Conservation (phyloP, 2,329 filamentous ascomycete species). For the Lasiodiplodia sp. region DNA sequence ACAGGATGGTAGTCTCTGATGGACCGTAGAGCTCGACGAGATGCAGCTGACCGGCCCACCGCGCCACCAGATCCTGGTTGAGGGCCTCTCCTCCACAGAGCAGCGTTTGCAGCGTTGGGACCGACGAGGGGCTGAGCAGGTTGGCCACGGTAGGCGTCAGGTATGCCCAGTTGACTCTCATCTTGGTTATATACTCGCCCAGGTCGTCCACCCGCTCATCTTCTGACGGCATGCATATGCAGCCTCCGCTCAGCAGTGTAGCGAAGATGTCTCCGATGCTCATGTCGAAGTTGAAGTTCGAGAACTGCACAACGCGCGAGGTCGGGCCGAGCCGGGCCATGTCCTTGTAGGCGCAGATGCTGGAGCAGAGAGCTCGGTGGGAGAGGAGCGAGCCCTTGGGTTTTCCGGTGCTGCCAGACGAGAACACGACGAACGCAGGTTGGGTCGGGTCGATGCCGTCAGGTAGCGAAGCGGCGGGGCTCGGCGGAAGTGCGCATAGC, state of each 20-base stretch:
- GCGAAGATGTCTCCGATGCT: conserved; percentile 45
- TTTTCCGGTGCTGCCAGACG: conserved; percentile 36
- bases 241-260: conserved; percentile 46
- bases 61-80: background rate
- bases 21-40: background rate
- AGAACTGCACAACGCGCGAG: conserved; percentile 48
- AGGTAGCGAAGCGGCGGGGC: background rate
- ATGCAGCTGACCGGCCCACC: conserved; percentile 31
- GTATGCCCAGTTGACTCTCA: conserved; percentile 63
- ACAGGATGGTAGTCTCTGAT: background rate
- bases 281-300: conserved; percentile 41
- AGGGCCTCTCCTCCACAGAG: conserved; percentile 44
- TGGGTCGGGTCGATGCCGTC: background rate
- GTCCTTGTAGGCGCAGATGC: too few relatives aligned
- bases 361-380: background rate
- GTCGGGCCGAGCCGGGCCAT: too few relatives aligned
- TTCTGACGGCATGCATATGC: conserved; percentile 48
- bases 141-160: conserved; percentile 86
- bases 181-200: conserved; percentile 75
- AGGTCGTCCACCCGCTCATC: conserved; percentile 54
- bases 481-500: conserved; percentile 53
- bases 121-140: conserved; percentile 70
- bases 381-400: conserved; percentile 33
- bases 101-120: conserved; percentile 58
- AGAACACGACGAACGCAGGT: conserved; percentile 38